A percentile compares a stretch with the other conserved stretches of the same genome.
phyloP scores from a whole-genome alignment of 345 rosid genomes.

The Eucalyptus leucophloia region DNA sequence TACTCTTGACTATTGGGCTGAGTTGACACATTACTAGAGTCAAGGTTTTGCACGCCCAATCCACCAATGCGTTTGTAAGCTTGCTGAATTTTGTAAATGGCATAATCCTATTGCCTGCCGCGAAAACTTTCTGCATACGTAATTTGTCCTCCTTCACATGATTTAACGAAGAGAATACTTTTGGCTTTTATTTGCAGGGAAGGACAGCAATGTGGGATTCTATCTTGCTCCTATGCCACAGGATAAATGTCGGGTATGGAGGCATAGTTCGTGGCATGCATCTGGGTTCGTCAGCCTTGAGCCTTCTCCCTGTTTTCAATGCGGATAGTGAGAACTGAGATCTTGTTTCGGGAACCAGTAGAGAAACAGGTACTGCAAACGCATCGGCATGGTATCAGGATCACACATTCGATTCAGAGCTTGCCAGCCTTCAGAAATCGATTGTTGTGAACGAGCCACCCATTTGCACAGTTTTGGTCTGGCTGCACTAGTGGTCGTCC shows the following conservation, averaged over 20 bases:
- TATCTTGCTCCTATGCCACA: slow-evolving; percentile 62
- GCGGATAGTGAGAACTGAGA: slow-evolving; percentile 6
- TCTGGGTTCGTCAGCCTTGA: slow-evolving; percentile 75
- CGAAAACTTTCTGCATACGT: not conserved
- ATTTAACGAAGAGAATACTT: not conserved
- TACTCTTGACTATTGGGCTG: not conserved
- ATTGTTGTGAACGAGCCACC: not conserved
- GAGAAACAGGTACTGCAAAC: slow-evolving; percentile 9
- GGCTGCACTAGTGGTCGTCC: too few species aligned
- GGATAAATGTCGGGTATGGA: slow-evolving; percentile 69
- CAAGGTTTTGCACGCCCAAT: not conserved
- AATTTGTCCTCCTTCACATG: not conserved
- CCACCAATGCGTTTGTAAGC: not conserved
- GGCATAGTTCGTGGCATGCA: slow-evolving; percentile 82
- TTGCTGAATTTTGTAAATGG: not conserved
- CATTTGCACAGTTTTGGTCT: not conserved
- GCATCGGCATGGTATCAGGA: not conserved
- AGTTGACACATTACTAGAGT: not conserved
- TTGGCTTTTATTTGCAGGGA: slow-evolving; percentile 40
- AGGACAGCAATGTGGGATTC: slow-evolving; percentile 91
- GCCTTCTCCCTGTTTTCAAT: slow-evolving; percentile 64
- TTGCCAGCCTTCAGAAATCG: not conserved
- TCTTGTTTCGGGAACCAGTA: not conserved
- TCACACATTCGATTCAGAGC: not conserved
- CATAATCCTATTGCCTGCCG: not conserved